Conservation (phyloP, 192 early-diverging fungal genomes). For the Blastocladiella britannica region DNA sequence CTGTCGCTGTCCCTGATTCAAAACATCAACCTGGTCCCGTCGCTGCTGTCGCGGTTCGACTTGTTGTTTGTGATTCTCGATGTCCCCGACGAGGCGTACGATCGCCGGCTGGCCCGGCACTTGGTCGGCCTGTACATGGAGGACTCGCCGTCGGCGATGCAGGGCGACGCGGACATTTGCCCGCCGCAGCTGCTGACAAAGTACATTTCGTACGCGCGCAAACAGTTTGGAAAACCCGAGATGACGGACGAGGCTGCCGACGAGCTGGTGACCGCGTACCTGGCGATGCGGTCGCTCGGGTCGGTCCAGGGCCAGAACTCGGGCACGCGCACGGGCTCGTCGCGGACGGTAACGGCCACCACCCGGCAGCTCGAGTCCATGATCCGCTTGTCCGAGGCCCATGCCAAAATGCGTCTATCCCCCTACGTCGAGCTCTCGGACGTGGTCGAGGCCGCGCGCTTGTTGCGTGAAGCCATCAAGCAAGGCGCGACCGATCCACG, state of each 20-base stretch:
- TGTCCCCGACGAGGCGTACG: slow-evolving; percentile 61
- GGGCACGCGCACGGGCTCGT: slow-evolving; percentile 13
- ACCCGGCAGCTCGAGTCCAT: slow-evolving; percentile 91
- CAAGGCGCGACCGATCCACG: slow-evolving; percentile 77
- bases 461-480: slow-evolving; percentile 75
- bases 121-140: slow-evolving; percentile 70
- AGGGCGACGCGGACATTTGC: not conserved
- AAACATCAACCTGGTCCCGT: slow-evolving; percentile 78
- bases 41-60: slow-evolving; percentile 90
- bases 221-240: slow-evolving; percentile 39
- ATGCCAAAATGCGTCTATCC: slow-evolving; percentile 75
- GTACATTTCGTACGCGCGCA: slow-evolving; percentile 78
- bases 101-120: slow-evolving; percentile 72
- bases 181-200: slow-evolving; percentile 38
- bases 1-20: slow-evolving; percentile 55
- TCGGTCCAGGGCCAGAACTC: slow-evolving; percentile 17
- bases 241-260: slow-evolving; percentile 56
- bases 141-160: slow-evolving; percentile 18
- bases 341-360: slow-evolving; percentile 63
- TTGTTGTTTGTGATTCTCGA: slow-evolving; percentile 80
- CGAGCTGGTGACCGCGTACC: slow-evolving; percentile 58
- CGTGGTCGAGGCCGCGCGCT: slow-evolving; percentile 70
- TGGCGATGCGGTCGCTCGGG: slow-evolving; percentile 60
- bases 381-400: slow-evolving; percentile 86
- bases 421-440: slow-evolving; percentile 49